A percentile compares a stretch with the other conserved stretches of the same genome.
phyloP scores from a whole-genome alignment of 2,329 filamentous ascomycete genomes.

The Lecanosticta acicola region DNA sequence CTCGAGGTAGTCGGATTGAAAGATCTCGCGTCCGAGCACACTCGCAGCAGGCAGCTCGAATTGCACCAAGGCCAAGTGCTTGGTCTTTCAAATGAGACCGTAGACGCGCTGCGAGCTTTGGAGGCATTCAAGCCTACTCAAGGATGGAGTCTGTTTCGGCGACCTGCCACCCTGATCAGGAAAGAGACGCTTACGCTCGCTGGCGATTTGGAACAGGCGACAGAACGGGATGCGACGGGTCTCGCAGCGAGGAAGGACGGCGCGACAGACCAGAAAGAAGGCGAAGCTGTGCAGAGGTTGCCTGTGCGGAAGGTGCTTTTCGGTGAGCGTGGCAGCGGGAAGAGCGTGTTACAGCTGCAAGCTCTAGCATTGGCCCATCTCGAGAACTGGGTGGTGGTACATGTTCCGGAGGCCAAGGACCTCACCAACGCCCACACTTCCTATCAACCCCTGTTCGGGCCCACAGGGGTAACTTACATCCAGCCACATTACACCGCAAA shows the following conservation, averaged over 20 bases:
- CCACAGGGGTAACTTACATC: constrained; percentile 53
- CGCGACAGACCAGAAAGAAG: no score
- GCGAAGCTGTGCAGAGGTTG: constrained; percentile 49
- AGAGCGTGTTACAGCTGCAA: constrained; percentile 81
- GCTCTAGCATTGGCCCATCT: constrained; percentile 74
- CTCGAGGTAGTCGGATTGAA: constrained; percentile 65
- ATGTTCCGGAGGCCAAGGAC: constrained; percentile 86
- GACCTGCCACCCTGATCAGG: constrained; percentile 72
- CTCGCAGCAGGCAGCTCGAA: constrained; percentile 34
- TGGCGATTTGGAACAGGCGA: constrained; percentile 36
- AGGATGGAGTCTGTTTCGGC: constrained; percentile 78
- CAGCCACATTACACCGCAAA: constrained; percentile 73
- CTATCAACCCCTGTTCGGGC: constrained; percentile 63
- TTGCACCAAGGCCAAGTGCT: constrained; percentile 61
- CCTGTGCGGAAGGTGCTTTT: constrained; percentile 59
- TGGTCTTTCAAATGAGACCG: constrained; percentile 60
- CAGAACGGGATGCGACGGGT: no score
- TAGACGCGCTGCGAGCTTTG: constrained; percentile 75
- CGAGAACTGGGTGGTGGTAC: constrained; percentile 82
- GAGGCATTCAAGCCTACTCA: constrained; percentile 90
- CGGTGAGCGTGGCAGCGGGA: constrained; percentile 71
- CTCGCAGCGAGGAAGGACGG: no score
- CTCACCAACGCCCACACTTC: constrained; percentile 73
- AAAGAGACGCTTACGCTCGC: constrained; percentile 70
- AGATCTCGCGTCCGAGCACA: constrained; percentile 42